Base-by-base conservation (phyloP, 495 filamentous ascomycete genomes). In the Penicillium steckii region DNA sequence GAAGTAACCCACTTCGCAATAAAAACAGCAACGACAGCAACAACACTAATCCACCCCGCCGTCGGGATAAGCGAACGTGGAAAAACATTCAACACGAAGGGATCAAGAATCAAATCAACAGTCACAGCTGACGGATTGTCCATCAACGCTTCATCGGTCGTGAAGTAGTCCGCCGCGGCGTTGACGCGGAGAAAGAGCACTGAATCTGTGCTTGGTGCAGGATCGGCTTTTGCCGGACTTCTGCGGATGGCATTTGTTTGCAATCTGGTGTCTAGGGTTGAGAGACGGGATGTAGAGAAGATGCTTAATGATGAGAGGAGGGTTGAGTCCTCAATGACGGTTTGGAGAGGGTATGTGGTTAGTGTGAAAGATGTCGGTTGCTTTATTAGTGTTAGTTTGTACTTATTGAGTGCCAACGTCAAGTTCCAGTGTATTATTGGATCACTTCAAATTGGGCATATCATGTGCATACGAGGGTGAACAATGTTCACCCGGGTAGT, bases 91-190 rank as follows among this genome's bases (percentile, higher is more conserved):
- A 82, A 70, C 30, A 91, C 38, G 55, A 83, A 97, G 18, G 91
- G 90, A 71, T 98, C 94, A 21, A 98, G 82, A 65, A 97, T 82
- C 46, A 98, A 79, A 67, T 98, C 92, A 17, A 86, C 89, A 47
- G 77, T 68, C 18, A 97, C 90, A 1, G 83, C 77, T 3, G 88
- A 87, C 9, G 90, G 86, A 56, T 81, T 57, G 43, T 73, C 64
- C 93, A 97, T 97, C 56, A 96, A 75, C 2, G 80, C 78, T 40
- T 73, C 62, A 55, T 97, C 81, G 27, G 78, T 68, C 15, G 88
- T 86, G 68, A 85, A 95, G 73, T 91, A 98, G 51, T 91, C 90
- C 47, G 94, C 90, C 9, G 85, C 83, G 8, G 92, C 80, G 46
- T 78, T 73, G 44, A 97, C 74, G 25, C 83, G 86, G 12, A 98